These are phyloP conservation scores for Polygonum maritimum DNA, from an alignment of 148 eudicot species.

Conservation along the genomic window DNA sequence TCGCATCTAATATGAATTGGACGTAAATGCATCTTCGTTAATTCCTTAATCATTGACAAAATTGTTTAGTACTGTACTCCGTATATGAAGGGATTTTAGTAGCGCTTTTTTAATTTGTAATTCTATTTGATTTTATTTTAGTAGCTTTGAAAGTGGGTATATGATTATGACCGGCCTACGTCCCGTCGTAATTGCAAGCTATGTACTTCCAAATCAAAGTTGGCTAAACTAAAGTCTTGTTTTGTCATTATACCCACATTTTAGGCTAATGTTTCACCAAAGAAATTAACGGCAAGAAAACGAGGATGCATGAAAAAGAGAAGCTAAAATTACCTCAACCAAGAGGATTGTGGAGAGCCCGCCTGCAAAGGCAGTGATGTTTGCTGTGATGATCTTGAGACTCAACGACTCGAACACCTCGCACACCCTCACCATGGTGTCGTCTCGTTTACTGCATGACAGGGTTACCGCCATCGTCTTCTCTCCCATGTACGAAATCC, in stretches of 20 bases:
- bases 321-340: neutral
- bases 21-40: neutral
- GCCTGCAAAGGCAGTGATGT: neutral
- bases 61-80: too few species aligned
- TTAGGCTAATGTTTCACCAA: neutral
- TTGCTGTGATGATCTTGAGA: neutral
- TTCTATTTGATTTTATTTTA: too few species aligned
- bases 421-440: neutral
- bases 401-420: neutral
- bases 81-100: too few species aligned
- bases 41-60: neutral
- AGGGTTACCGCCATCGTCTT: neutral
- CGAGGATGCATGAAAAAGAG: neutral
- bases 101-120: too few species aligned
- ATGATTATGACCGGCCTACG: too few species aligned
- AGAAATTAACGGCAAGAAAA: neutral
- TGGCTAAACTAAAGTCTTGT: too few species aligned
- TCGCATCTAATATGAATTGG: neutral
- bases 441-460: neutral
- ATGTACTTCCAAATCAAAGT: too few species aligned
- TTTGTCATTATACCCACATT: neutral
- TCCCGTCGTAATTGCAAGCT: too few species aligned
- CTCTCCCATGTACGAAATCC: conserved; percentile 2
- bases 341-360: neutral
- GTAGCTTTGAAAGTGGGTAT: too few species aligned